These are phyloP conservation scores for Suhomyces bolitotheri DNA, from an alignment of 1,139 yeast species.

Conservation along the genomic window DNA sequence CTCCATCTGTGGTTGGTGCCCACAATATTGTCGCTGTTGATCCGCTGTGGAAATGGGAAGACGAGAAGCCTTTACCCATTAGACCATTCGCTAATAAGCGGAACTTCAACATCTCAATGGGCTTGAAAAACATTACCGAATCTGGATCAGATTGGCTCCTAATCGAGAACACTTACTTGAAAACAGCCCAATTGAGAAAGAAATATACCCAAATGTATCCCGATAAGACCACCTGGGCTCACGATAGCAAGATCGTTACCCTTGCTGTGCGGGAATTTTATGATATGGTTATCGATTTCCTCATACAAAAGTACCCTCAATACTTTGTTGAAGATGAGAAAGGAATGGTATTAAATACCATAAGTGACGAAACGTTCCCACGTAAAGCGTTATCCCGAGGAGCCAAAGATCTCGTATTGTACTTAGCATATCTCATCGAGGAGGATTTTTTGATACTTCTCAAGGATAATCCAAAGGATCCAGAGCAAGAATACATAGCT, in stretches of 20 bases:
- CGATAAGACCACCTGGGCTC: conserved; percentile 26
- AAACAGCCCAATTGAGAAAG: conserved; percentile 24
- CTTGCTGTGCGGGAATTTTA: conserved; percentile 39
- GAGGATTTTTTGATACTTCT: conserved; percentile 42
- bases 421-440: conserved; percentile 35
- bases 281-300: conserved; percentile 27
- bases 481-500: conserved; percentile 37
- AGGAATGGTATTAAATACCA: conserved; percentile 25
- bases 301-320: conserved; percentile 36
- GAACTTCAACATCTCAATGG: conserved; percentile 43
- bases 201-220: conserved; percentile 21
- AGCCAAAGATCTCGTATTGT: conserved; percentile 23
- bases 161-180: conserved; percentile 37
- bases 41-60: conserved; percentile 13
- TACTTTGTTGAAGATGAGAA: conserved; percentile 24
- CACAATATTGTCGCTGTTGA: conserved; percentile 10
- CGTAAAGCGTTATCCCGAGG: conserved; percentile 15
- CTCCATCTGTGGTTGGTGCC: conserved; percentile 2
- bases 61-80: conserved; percentile 14
- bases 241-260: conserved; percentile 20
- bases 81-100: conserved; percentile 25
- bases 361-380: conserved; percentile 33
- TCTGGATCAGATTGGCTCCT: conserved; percentile 41
- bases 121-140: conserved; percentile 30
- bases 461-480: conserved; percentile 36